phyloP scores from a whole-genome alignment of 768 basidiomycete species.

The Naganishia friedmannii region DNA sequence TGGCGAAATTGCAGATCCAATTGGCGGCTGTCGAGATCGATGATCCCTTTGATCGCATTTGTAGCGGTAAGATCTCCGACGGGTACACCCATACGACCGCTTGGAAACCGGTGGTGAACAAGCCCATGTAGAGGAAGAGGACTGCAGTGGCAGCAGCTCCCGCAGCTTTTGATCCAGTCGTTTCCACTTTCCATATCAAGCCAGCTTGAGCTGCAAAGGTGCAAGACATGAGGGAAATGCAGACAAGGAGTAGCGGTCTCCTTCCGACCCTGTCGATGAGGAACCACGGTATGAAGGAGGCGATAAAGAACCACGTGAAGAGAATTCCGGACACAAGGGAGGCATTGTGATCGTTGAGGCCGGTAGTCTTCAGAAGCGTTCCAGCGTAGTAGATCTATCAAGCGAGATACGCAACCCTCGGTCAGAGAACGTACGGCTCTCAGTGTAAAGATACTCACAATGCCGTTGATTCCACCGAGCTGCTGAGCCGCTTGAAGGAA shows the following conservation, averaged over 20 bases:
- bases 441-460: no score
- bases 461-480: conserved; percentile 43
- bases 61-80: conserved; percentile 21
- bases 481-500: conserved; percentile 44
- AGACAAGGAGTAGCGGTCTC: conserved; percentile 37
- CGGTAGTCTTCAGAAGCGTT: conserved; percentile 34
- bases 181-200: conserved; percentile 33
- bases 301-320: conserved; percentile 50
- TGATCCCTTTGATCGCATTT: conserved; percentile 26
- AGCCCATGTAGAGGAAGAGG: conserved; percentile 40
- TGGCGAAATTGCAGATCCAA: conserved; percentile 28
- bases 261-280: conserved; percentile 47
- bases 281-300: conserved; percentile 49
- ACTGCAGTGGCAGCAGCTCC: conserved; percentile 37
- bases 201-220: conserved; percentile 40
- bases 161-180: conserved; percentile 30
- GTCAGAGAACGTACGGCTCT: no score
- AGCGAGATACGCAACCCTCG: background rate
- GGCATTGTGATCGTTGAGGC: conserved; percentile 33
- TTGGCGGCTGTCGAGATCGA: conserved; percentile 31
- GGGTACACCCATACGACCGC: conserved; percentile 33
- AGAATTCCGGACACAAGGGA: conserved; percentile 41
- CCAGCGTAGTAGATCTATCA: conserved; percentile 39
- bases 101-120: conserved; percentile 39
- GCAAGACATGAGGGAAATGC: conserved; percentile 40